These are phyloP conservation scores for Saccharum officinarum DNA, from an alignment of 176 grass and related monocot species.

Conservation along the genomic window DNA sequence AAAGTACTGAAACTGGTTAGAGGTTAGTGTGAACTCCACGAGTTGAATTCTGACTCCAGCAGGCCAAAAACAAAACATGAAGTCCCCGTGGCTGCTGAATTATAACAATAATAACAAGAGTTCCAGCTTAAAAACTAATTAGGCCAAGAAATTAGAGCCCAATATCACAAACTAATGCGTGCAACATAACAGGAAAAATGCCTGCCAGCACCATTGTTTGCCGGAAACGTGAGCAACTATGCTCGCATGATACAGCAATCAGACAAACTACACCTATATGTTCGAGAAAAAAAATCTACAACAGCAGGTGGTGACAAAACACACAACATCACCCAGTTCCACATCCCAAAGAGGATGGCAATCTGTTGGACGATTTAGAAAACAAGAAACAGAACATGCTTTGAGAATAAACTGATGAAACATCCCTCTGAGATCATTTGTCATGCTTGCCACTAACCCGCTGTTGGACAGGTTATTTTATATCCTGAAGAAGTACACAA, in stretches of 20 bases:
- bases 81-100: neutral
- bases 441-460: neutral
- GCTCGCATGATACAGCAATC: neutral
- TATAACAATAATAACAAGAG: neutral
- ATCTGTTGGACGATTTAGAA: neutral
- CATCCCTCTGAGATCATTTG: neutral
- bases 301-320: neutral
- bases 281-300: neutral
- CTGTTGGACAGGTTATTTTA: neutral
- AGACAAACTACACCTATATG: constrained; percentile 5
- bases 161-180: neutral
- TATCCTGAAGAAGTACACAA: neutral
- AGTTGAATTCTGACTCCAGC: neutral
- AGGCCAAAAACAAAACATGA: neutral
- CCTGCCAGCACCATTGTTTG: neutral
- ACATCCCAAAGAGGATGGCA: neutral
- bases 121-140: neutral
- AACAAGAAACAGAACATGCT: neutral
- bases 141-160: neutral
- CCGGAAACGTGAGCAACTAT: neutral
- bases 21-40: neutral
- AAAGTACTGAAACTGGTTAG: neutral
- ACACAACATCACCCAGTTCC: neutral
- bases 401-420: neutral
- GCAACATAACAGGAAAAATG: neutral